Percentiles rank a stretch among this genome's conserved stretches.
phyloP scores from a whole-genome alignment of 192 early-diverging fungal genomes.

The Phycomyces blakesleeanus region DNA sequence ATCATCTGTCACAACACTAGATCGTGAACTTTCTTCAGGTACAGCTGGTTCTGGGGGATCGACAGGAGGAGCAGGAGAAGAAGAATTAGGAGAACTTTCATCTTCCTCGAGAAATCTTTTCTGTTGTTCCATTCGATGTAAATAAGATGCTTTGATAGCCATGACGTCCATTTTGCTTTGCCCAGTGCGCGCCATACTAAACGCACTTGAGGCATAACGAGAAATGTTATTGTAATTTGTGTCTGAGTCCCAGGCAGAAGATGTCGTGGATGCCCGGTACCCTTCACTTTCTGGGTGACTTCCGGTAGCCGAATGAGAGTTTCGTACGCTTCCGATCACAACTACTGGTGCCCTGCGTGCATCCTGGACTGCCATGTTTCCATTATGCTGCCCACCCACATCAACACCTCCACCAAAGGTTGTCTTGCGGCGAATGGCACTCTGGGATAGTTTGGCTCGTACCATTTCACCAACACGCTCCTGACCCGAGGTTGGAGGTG shows the following conservation, averaged over 20 bases:
- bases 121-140: constrained; percentile 13
- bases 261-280: background rate
- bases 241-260: background rate
- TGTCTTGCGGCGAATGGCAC: constrained; percentile 20
- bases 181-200: background rate
- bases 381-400: constrained; percentile 17
- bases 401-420: constrained; percentile 19
- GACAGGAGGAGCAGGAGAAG: no score
- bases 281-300: background rate
- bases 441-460: constrained; percentile 20
- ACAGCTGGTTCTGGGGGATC: background rate
- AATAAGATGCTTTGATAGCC: constrained; percentile 1
- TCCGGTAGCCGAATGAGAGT: background rate
- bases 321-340: constrained; percentile 29
- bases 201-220: background rate
- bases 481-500: constrained; percentile 29
- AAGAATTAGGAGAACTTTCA: background rate
- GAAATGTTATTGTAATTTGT: background rate
- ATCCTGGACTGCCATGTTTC: constrained; percentile 29
- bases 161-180: background rate
- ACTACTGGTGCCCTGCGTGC: constrained; percentile 26
- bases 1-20: constrained; percentile 20
- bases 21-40: constrained; percentile 1
- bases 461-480: constrained; percentile 28
- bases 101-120: background rate